Evolutionary conservation across 176 grass and related monocot genomes (phyloP), one percentile per base, ranked within the genome.

Genomic region (Rhynchospora breviuscula): DNA sequence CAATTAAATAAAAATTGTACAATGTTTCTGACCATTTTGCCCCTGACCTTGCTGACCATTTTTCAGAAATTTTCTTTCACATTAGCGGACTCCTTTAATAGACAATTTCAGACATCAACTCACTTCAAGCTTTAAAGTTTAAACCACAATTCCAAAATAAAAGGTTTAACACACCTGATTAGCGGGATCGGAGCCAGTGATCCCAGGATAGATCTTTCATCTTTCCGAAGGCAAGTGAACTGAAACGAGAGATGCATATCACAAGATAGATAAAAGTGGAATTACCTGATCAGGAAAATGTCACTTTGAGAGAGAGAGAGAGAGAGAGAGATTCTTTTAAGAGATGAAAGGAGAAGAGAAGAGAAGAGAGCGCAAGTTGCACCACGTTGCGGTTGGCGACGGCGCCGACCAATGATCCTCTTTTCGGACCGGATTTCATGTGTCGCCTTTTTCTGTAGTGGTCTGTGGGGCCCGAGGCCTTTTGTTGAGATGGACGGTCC

Each of bases 391-490:
- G 78, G 29, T 63, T 12, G 26, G 23, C 35, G 54, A 80, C 66
- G 59, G 79, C 79, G 79, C 79, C 79, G 79, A 82, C 79, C 58
- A 81, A 63, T 81, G 17, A 81, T 62, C 43, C 40, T 26, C 43
- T 64, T 67, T 65, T 17, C 18, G 35, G 3, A 64, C 79, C 15
- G 9, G 56, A 82, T 82, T 67, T 82, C 22, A 11, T 82, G 59
- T 67, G 35, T 29, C 46, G 11, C 7, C 18, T 18, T 45, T 49
- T 60, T 47, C 3, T 82, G 56, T 26, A 29, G 40, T 81, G 59
- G 10, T 4, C 10, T 5, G 2, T 82, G 35, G 58, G 58, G 10
- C n/a, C 48, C 46, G 26, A 44, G 47, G 3, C 0, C 8, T 45
- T 71, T 71, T 14, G 14, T 59, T 59, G 44, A 1, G 21, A 6